Evolutionary conservation across 2,329 filamentous ascomycete species (phyloP).

Genomic region (Talaromyces sp.): DNA sequence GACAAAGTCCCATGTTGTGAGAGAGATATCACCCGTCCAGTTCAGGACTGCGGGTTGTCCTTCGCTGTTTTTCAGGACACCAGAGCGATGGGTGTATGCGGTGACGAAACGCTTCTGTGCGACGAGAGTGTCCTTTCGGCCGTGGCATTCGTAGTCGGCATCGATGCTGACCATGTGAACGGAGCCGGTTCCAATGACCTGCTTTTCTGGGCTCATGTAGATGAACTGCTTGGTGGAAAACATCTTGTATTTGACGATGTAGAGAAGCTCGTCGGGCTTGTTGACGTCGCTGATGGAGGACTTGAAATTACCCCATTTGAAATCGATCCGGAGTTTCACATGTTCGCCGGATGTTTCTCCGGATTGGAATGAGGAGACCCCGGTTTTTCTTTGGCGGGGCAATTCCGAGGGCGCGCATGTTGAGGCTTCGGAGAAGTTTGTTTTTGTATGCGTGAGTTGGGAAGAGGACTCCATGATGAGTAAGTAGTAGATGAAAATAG

Average conservation of each 20-base stretch:
- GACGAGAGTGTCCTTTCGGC: slow-evolving; percentile 23
- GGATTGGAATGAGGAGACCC: not conserved
- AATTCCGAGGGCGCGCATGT: not conserved
- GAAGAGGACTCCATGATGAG: not conserved
- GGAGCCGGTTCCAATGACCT: slow-evolving; percentile 25
- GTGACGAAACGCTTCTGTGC: slow-evolving; percentile 32
- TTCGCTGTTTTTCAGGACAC: slow-evolving; percentile 20
- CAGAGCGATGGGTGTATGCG: slow-evolving; percentile 32
- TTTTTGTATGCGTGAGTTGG: not conserved
- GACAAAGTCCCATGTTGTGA: slow-evolving; percentile 37
- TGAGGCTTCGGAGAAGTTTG: not conserved
- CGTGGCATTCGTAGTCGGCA: slow-evolving; percentile 30
- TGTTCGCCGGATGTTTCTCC: not conserved
- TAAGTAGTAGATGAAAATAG: not conserved
- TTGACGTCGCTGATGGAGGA: slow-evolving; percentile 22
- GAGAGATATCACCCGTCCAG: slow-evolving; percentile 29
- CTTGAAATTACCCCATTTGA: slow-evolving; percentile 31
- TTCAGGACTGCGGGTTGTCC: slow-evolving; percentile 27
- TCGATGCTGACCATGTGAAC: slow-evolving; percentile 30
- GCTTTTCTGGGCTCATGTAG: slow-evolving; percentile 14
- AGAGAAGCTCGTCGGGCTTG: slow-evolving; percentile 20
- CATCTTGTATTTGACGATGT: slow-evolving; percentile 23
- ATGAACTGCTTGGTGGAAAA: slow-evolving; percentile 20
- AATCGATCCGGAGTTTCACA: slow-evolving; percentile 25
- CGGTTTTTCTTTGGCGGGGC: not conserved